Evolutionary conservation across 495 filamentous ascomycete genomes (phyloP).

Genomic region (Aspergillus nanangensis): DNA sequence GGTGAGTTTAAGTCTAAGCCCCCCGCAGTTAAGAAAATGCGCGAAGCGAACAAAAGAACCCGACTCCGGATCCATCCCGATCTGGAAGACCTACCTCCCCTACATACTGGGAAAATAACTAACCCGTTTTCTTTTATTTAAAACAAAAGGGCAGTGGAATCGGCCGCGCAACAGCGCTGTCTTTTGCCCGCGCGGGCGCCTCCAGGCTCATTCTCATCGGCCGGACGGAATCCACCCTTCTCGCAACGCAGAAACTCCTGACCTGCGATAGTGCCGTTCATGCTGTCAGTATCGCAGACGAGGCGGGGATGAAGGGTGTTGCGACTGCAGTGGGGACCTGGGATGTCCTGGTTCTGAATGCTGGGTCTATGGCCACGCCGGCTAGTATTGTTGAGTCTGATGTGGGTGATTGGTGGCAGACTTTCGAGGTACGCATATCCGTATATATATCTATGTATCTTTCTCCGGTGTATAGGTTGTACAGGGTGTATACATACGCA

Average conservation of each 20-base stretch:
- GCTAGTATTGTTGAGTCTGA: conserved; percentile 15
- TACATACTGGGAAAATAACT: no score
- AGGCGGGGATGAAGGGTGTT: conserved; percentile 13
- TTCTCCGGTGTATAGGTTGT: no score
- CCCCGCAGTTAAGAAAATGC: no score
- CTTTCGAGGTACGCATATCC: conserved; percentile 34
- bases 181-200: conserved; percentile 36
- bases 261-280: conserved; percentile 5
- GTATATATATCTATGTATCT: conserved; percentile 1
- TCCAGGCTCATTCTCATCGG: conserved; percentile 29
- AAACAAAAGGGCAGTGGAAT: conserved; percentile 29
- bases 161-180: conserved; percentile 29
- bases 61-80: background rate
- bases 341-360: conserved; percentile 30
- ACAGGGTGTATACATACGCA: no score
- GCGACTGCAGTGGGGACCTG: conserved; percentile 21
- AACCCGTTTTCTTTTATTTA: no score
- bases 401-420: conserved; percentile 31
- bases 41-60: no score
- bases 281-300: conserved; percentile 16
- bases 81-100: background rate
- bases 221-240: conserved; percentile 21
- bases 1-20: no score
- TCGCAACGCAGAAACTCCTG: conserved; percentile 11
- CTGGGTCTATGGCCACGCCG: conserved; percentile 23